phyloP scores from a whole-genome alignment of 2,329 filamentous ascomycete genomes.

The Byssothecium circinans region DNA sequence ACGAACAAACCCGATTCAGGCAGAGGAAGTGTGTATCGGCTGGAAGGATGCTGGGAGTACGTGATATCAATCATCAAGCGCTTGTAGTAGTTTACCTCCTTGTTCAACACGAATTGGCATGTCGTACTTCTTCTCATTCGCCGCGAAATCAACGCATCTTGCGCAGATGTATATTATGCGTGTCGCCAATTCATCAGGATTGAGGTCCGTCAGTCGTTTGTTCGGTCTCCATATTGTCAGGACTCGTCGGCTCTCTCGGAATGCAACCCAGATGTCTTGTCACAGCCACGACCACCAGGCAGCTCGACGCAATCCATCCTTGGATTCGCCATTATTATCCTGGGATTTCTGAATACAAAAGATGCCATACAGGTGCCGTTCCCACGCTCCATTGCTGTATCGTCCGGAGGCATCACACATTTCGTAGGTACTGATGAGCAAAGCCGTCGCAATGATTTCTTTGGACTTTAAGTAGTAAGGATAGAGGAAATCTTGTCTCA shows the following conservation, averaged over 20 bases:
- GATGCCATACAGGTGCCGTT: slow-evolving; percentile 64
- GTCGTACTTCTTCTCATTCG: slow-evolving; percentile 52
- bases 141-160: slow-evolving; percentile 61
- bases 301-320: slow-evolving; percentile 57
- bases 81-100: slow-evolving; percentile 50
- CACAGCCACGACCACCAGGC: slow-evolving; percentile 69
- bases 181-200: slow-evolving; percentile 57
- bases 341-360: slow-evolving; percentile 68
- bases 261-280: slow-evolving; percentile 68
- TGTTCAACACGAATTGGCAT: slow-evolving; percentile 50
- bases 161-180: slow-evolving; percentile 59
- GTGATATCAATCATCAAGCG: slow-evolving; percentile 55
- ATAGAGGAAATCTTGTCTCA: slow-evolving; percentile 62
- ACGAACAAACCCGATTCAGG: slow-evolving; percentile 19
- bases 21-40: slow-evolving; percentile 41
- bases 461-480: slow-evolving; percentile 59
- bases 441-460: slow-evolving; percentile 61
- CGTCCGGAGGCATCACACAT: slow-evolving; percentile 62
- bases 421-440: slow-evolving; percentile 65
- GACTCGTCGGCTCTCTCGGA: slow-evolving; percentile 58
- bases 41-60: slow-evolving; percentile 50
- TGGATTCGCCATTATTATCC: slow-evolving; percentile 60
- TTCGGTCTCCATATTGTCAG: slow-evolving; percentile 62
- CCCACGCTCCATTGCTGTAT: slow-evolving; percentile 54
- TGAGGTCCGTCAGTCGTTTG: slow-evolving; percentile 52